These are phyloP conservation scores for Aspergillus arachidicola DNA, from an alignment of 2,329 filamentous ascomycete genomes.

Conservation along the genomic window DNA sequence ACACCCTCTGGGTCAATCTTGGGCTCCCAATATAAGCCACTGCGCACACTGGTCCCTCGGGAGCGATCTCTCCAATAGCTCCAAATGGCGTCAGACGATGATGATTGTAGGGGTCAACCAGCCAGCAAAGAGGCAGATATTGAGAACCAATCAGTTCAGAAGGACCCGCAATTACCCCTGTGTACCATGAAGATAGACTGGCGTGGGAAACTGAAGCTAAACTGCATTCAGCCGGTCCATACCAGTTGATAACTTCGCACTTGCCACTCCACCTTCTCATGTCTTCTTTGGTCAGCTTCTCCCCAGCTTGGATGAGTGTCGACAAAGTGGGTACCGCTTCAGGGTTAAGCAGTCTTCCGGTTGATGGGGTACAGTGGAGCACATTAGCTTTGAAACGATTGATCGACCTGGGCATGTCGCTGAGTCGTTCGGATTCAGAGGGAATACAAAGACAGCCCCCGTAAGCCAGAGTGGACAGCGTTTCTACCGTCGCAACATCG, in stretches of 20 bases:
- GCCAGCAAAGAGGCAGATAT: background rate
- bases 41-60: slow-evolving; percentile 11
- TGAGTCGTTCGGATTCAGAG: background rate
- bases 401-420: background rate
- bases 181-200: background rate
- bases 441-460: slow-evolving; percentile 1
- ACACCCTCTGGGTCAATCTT: background rate
- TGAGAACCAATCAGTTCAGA: background rate
- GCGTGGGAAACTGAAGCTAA: background rate
- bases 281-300: background rate
- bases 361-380: background rate
- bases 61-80: slow-evolving; percentile 12
- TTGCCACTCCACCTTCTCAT: background rate
- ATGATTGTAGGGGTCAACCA: slow-evolving; percentile 7
- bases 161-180: background rate
- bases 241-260: background rate
- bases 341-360: background rate
- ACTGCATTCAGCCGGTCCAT: background rate
- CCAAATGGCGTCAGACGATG: slow-evolving; percentile 14
- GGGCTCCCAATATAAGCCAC: slow-evolving; percentile 8
- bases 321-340: background rate
- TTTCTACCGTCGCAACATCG: background rate
- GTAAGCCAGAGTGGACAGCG: background rate
- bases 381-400: background rate
- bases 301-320: background rate